Conservation (phyloP, 2,329 filamentous ascomycete genomes). For the Phaeosphaeria sp. region DNA sequence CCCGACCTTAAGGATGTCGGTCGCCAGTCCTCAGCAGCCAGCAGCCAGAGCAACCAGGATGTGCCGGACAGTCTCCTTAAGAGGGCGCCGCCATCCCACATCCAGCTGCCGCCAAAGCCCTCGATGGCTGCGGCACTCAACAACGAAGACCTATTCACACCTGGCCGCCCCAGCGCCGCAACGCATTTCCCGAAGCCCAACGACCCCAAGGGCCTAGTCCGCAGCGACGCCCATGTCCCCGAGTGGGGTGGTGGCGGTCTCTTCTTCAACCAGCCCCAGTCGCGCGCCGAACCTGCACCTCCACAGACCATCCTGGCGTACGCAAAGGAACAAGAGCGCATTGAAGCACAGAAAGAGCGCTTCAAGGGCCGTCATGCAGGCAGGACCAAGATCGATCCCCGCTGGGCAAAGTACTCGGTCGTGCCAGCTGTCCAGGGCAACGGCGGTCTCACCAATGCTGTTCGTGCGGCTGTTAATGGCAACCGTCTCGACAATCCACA, state of each 20-base stretch:
- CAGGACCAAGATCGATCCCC: conserved; percentile 47
- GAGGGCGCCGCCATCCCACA: conserved; percentile 34
- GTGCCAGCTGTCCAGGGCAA: conserved; percentile 90
- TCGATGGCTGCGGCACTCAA: conserved; percentile 46
- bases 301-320: conserved; percentile 79
- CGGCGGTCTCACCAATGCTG: conserved; percentile 87
- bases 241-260: conserved; percentile 73
- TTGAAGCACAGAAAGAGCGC: conserved; percentile 34
- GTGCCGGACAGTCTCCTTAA: conserved; percentile 50
- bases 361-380: conserved; percentile 16
- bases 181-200: conserved; percentile 62
- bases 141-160: conserved; percentile 56
- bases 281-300: conserved; percentile 75
- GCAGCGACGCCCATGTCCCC: conserved; percentile 76
- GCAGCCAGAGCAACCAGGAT: conserved; percentile 25
- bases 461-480: conserved; percentile 76
- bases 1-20: conserved; percentile 49
- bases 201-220: conserved; percentile 64
- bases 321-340: conserved; percentile 55
- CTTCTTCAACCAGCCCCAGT: conserved; percentile 77
- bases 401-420: conserved; percentile 80
- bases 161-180: conserved; percentile 50
- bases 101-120: conserved; percentile 50
- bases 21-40: conserved; percentile 56
- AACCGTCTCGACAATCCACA: conserved; percentile 75